Conservation (phyloP, 345 rosid genomes). For the Boechera stricta region DNA sequence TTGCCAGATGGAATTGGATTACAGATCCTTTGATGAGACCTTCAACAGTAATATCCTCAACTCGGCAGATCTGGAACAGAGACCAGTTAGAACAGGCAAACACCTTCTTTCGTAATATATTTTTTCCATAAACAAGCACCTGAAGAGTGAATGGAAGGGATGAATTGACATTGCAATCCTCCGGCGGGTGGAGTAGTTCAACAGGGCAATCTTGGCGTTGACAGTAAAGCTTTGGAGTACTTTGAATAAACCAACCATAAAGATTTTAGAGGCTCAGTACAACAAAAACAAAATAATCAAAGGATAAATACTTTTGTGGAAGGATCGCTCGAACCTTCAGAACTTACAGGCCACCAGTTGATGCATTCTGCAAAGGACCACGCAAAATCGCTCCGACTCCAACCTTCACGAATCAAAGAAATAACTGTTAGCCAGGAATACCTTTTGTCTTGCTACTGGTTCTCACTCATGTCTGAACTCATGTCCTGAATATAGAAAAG, state of each 20-base stretch:
- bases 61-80: constrained; percentile 85
- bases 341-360: constrained; percentile 79
- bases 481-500: constrained; percentile 11
- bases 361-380: constrained; percentile 80
- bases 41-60: constrained; percentile 87
- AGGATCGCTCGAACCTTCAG: constrained; percentile 46
- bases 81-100: constrained; percentile 3
- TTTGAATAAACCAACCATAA: constrained; percentile 43
- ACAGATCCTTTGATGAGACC: constrained; percentile 95
- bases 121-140: constrained; percentile 50
- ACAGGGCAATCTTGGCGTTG: constrained; percentile 78
- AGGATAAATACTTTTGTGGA: constrained; percentile 14
- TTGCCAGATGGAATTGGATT: constrained; percentile 91
- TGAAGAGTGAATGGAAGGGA: constrained; percentile 92
- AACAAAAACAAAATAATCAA: background rate
- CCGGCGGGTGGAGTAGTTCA: constrained; percentile 88
- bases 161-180: constrained; percentile 92
- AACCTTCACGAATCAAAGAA: constrained; percentile 59
- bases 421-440: background rate
- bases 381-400: constrained; percentile 79
- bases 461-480: constrained; percentile 12
- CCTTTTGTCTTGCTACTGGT: background rate
- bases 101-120: background rate
- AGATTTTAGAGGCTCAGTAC: constrained; percentile 2
- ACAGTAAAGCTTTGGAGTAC: constrained; percentile 79